Conservation (phyloP, 306 rosid species). For the Cicer yamashitae region DNA sequence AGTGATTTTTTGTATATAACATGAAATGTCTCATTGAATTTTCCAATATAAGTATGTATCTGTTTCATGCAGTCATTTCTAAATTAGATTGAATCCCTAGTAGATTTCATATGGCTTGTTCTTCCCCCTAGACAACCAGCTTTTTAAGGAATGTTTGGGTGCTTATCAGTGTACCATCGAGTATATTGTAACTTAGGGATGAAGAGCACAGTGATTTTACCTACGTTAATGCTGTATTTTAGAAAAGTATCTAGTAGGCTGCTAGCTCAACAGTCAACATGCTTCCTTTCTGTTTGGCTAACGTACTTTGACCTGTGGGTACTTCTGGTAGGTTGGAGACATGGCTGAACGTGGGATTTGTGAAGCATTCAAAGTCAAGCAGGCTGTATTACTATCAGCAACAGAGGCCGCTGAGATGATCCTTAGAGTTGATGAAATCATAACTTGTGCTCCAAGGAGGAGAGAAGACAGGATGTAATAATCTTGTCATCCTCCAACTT, state of each 20-base stretch:
- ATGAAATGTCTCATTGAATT: background rate
- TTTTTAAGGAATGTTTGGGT: background rate
- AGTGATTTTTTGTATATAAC: slow-evolving; percentile 5
- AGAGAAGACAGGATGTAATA: slow-evolving; percentile 93
- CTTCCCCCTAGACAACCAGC: background rate
- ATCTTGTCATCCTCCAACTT: slow-evolving; percentile 30
- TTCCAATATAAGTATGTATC: background rate
- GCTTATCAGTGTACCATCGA: background rate
- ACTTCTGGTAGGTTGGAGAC: slow-evolving; percentile 79
- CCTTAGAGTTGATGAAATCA: slow-evolving; percentile 96
- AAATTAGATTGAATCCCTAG: background rate
- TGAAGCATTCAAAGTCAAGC: slow-evolving; percentile 93
- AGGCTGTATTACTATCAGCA: slow-evolving; percentile 87
- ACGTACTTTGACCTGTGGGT: slow-evolving; percentile 10
- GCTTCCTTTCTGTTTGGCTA: slow-evolving; percentile 26
- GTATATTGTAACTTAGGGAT: background rate
- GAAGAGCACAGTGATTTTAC: background rate
- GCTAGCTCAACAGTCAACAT: background rate
- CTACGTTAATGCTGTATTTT: background rate
- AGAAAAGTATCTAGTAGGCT: background rate
- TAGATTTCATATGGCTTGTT: background rate
- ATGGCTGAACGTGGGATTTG: slow-evolving; percentile 82
- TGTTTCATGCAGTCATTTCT: background rate
- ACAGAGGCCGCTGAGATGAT: slow-evolving; percentile 99
- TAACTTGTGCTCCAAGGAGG: slow-evolving; percentile 94